Evolutionary conservation across 2,329 filamentous ascomycete genomes (phyloP), one percentile per base, ranked within the genome.

Genomic region (Ceratocystis lukuohia): DNA sequence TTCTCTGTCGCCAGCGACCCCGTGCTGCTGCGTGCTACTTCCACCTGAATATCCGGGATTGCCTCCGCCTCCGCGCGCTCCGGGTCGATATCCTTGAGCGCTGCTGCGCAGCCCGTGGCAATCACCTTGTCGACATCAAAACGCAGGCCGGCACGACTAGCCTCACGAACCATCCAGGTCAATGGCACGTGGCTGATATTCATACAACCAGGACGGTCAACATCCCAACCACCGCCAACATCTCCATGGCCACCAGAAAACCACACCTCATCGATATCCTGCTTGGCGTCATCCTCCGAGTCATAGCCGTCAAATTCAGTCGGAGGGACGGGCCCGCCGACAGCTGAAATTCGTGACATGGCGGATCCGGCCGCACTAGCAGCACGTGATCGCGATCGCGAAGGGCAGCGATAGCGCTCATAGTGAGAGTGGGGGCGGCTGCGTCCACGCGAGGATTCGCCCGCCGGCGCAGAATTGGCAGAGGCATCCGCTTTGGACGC

Each of bases 221-320:
- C 46, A 62, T 83, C 82, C 88, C 88, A 91, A 0, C 89, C 89
- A 8, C 89, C 89, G 1, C 89, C 89, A 37, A 92, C 84, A 69
- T 93, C 89, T 1, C 84, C 89, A 69, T 95, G 89, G 10, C 86
- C 85, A 7, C 89, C 89, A 0, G 88, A 80, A 71, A 94, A 94
- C 87, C 87, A 89, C 0, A 93, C 82, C 71, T 94, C 89, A 68
- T 89, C 82, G 61, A 93, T 87, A 70, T 93, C 88, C 71, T 92
- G 88, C 0, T 80, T 78, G 0, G 74, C 75, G 1, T 79, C 78
- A 25, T 80, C 78, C 7, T 80, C 76, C 0, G 77, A 78, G 6
- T 77, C 77, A 5, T 78, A 76, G 0, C 77, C 76, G 20, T 57
- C 41, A 17, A 30, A 15, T 12, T n/a, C 53, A 17, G 7, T 8